Percentiles rank a stretch among this genome's conserved stretches.
These are phyloP conservation scores for Avena sativa DNA, from an alignment of 176 grass and related monocot genomes.

Conservation along the genomic window DNA sequence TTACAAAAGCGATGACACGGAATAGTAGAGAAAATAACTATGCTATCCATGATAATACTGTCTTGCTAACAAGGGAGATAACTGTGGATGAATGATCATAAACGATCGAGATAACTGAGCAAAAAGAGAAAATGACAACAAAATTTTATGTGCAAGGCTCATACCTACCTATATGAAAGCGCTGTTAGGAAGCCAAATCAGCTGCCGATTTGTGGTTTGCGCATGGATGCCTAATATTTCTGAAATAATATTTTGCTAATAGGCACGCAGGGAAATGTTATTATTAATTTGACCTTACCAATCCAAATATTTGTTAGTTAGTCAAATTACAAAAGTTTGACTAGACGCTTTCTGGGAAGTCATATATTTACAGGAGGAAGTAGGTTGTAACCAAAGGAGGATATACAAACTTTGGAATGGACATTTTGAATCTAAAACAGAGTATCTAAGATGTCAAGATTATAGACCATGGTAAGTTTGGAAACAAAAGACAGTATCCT, in stretches of 20 bases:
- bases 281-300: neutral
- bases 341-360: neutral
- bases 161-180: too few relatives aligned
- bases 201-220: too few relatives aligned
- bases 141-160: neutral
- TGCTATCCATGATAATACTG: too few relatives aligned
- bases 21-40: neutral
- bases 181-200: too few relatives aligned
- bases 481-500: conserved; percentile 8
- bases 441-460: conserved; percentile 3
- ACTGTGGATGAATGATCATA: neutral
- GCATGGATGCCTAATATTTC: neutral
- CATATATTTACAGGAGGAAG: neutral
- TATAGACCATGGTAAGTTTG: conserved; percentile 5
- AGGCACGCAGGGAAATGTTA: neutral
- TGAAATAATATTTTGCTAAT: neutral
- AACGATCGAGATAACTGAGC: neutral
- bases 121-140: neutral
- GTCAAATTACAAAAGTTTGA: neutral
- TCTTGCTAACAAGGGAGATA: too few relatives aligned
- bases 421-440: neutral
- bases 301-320: neutral
- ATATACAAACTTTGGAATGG: neutral
- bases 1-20: neutral
- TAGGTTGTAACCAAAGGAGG: neutral